A percentile compares a stretch with the other conserved stretches of the same genome.
Evolutionary conservation across 768 basidiomycete genomes (phyloP).

Genomic region (Lactarius deliciosus): DNA sequence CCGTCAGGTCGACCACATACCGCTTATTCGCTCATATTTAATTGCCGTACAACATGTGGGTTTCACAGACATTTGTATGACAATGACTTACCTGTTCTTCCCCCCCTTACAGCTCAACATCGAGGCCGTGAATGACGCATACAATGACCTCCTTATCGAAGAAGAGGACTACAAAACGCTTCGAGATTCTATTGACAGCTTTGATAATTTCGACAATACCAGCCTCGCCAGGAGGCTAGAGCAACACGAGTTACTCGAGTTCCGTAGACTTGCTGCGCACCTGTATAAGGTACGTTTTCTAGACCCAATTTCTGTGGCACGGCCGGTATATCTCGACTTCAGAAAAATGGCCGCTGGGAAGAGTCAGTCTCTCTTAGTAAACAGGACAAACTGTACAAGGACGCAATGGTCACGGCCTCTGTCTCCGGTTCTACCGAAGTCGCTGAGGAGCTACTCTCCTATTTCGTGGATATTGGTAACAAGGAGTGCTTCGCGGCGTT

Average conservation of each 20-base stretch:
- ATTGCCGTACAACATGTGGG: constrained; percentile 93
- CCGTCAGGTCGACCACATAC: constrained; percentile 92
- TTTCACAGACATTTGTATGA: constrained; percentile 8
- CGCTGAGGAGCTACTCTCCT: constrained; percentile 90
- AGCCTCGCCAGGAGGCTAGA: constrained; percentile 82
- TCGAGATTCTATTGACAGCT: constrained; percentile 96
- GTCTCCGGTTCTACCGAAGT: constrained; percentile 83
- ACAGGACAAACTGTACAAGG: constrained; percentile 96
- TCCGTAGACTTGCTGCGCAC: constrained; percentile 91
- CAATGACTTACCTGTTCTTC: neutral
- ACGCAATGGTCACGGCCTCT: constrained; percentile 91
- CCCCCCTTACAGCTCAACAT: constrained; percentile 69
- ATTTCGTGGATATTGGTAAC: constrained; percentile 98
- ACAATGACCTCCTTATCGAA: constrained; percentile 97
- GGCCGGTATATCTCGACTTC: constrained; percentile 7
- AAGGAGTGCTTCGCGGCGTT: constrained; percentile 95
- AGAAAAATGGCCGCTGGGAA: constrained; percentile 97
- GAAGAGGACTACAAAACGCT: constrained; percentile 99
- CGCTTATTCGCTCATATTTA: constrained; percentile 92
- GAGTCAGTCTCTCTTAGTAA: constrained; percentile 95
- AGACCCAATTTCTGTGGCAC: neutral
- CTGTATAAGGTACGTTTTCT: constrained; percentile 75
- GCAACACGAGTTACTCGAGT: constrained; percentile 89
- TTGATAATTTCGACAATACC: constrained; percentile 96
- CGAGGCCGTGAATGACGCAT: constrained; percentile 96